A percentile compares a stretch with the other conserved stretches of the same genome.
phyloP scores from a whole-genome alignment of 2,329 filamentous ascomycete species.

The Botrytis deweyae region DNA sequence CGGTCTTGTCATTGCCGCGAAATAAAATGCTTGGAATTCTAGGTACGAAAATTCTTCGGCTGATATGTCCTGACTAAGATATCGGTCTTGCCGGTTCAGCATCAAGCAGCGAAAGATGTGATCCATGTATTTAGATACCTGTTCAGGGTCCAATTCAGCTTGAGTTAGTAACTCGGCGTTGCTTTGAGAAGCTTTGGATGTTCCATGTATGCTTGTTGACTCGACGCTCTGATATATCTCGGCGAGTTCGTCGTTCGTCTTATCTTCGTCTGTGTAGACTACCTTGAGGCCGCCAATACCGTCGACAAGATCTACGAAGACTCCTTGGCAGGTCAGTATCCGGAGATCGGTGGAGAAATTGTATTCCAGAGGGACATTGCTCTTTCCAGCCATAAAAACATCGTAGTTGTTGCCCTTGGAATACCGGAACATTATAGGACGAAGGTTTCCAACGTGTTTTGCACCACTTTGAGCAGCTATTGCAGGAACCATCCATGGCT shows the following conservation, averaged over 20 bases:
- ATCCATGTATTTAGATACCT: not conserved
- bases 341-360: slow-evolving; percentile 17
- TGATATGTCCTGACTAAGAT: not conserved
- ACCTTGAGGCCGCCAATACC: slow-evolving; percentile 24
- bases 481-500: slow-evolving; percentile 19
- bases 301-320: slow-evolving; percentile 24
- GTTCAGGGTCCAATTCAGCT: not conserved
- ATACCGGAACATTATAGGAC: not conserved
- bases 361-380: not conserved
- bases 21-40: slow-evolving; percentile 1
- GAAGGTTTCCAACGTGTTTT: slow-evolving; percentile 22
- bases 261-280: slow-evolving; percentile 13
- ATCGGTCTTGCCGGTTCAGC: not conserved
- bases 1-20: not conserved
- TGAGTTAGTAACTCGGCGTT: not conserved
- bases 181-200: not conserved
- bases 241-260: not conserved
- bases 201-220: slow-evolving; percentile 12
- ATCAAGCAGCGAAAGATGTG: slow-evolving; percentile 1
- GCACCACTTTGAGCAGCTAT: slow-evolving; percentile 22
- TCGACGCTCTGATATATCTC: slow-evolving; percentile 5
- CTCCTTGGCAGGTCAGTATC: slow-evolving; percentile 16
- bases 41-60: not conserved
- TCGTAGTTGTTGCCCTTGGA: not conserved
- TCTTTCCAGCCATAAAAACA: slow-evolving; percentile 12